Conservation (phyloP, 768 basidiomycete species). For the Lactarius vividus region DNA sequence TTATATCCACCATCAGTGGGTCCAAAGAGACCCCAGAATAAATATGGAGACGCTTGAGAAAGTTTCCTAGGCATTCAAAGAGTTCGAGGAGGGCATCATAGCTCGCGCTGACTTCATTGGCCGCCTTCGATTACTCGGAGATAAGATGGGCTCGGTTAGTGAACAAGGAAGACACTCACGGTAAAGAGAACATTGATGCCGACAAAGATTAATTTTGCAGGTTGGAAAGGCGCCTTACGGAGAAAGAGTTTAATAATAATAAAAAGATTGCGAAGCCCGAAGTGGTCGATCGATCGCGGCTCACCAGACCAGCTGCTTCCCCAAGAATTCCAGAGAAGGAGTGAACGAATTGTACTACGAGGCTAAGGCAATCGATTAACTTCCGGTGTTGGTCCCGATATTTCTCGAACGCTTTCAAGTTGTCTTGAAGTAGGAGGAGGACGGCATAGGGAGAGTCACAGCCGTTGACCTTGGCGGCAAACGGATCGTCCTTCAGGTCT, state of each 20-base stretch:
- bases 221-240: not conserved
- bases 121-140: not conserved
- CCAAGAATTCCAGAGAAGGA: not conserved
- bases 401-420: not conserved
- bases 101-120: constrained; percentile 1
- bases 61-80: not conserved
- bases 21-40: not conserved
- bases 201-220: not conserved
- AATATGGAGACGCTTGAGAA: constrained; percentile 2
- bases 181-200: not conserved
- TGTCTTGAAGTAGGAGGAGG: not conserved
- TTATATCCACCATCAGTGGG: not conserved
- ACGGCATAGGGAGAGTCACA: not conserved
- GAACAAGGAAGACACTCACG: not conserved
- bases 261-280: too few species aligned
- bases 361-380: not conserved
- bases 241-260: too few species aligned
- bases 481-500: not conserved
- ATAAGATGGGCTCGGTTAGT: too few species aligned
- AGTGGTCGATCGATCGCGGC: too few species aligned
- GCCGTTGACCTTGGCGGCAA: not conserved
- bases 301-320: not conserved
- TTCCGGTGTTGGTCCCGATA: not conserved
- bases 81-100: constrained; percentile 18
- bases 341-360: not conserved